A percentile compares a stretch with the other conserved stretches of the same genome.
These are phyloP conservation scores for Zygosaccharomyces siamensis DNA, from an alignment of 805 yeast species.

Conservation along the genomic window DNA sequence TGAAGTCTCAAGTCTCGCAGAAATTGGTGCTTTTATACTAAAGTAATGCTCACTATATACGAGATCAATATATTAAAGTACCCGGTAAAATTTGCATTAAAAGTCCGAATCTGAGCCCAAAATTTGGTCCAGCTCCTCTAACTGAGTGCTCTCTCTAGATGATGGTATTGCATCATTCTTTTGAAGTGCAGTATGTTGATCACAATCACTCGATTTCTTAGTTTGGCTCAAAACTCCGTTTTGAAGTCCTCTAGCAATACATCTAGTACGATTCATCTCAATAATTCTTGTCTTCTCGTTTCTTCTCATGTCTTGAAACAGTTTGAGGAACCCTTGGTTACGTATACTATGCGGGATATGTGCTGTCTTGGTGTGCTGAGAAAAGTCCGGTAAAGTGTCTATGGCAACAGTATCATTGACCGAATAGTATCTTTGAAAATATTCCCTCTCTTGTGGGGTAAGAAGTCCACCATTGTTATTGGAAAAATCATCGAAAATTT, in stretches of 20 bases:
- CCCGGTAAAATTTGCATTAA: constrained; percentile 1
- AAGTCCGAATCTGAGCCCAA: constrained; percentile 30
- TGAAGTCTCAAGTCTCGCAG: neutral
- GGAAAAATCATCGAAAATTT: neutral
- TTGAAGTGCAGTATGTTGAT: neutral
- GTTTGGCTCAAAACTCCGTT: constrained; percentile 10
- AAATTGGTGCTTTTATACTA: neutral
- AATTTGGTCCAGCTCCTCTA: constrained; percentile 18
- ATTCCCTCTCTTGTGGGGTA: constrained; percentile 19
- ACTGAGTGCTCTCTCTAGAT: neutral
- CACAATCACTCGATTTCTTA: neutral
- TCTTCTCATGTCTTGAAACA: constrained; percentile 16
- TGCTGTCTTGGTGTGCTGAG: constrained; percentile 5
- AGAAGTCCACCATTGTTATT: constrained; percentile 14
- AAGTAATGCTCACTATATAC: neutral
- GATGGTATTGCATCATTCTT: neutral
- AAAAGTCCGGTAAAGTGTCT: constrained; percentile 24
- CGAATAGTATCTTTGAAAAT: constrained; percentile 22
- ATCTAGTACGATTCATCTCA: constrained; percentile 28
- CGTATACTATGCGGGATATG: constrained; percentile 20
- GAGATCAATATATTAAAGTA: neutral
- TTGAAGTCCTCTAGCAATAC: constrained; percentile 23
- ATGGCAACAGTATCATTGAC: constrained; percentile 22
- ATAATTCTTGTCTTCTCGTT: constrained; percentile 18
- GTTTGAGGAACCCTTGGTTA: constrained; percentile 10